A percentile compares a stretch with the other conserved stretches of the same genome.
Evolutionary conservation across 2,329 filamentous ascomycete species (phyloP).

Genomic region (Clonostachys chloroleuca): DNA sequence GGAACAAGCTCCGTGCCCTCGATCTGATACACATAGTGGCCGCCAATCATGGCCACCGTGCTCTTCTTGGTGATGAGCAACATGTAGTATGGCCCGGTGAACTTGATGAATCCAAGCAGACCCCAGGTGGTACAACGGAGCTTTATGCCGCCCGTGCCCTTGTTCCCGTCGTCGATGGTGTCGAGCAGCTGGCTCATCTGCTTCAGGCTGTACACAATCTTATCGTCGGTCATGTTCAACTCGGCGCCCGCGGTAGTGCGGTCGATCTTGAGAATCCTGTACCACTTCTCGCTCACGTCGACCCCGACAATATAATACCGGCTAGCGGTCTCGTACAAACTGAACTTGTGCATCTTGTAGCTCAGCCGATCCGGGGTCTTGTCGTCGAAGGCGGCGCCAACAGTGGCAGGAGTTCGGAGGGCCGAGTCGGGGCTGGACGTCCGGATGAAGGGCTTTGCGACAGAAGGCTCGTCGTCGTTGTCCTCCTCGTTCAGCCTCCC

Average conservation of each 20-base stretch:
- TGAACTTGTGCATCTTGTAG: constrained; percentile 89
- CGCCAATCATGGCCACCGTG: constrained; percentile 92
- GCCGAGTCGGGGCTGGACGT: constrained; percentile 45
- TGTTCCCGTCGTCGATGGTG: constrained; percentile 93
- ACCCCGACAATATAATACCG: constrained; percentile 93
- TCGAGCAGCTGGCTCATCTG: constrained; percentile 93
- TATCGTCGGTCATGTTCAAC: constrained; percentile 85
- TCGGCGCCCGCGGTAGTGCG: constrained; percentile 74
- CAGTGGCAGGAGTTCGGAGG: constrained; percentile 3
- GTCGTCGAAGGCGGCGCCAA: constrained; percentile 17
- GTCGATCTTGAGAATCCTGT: constrained; percentile 92
- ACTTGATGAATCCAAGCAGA: constrained; percentile 88
- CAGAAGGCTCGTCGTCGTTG: constrained; percentile 53
- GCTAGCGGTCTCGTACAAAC: constrained; percentile 91
- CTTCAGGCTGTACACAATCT: constrained; percentile 86
- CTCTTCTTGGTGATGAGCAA: constrained; percentile 92
- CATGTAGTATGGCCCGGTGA: constrained; percentile 97
- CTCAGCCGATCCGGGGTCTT: constrained; percentile 29
- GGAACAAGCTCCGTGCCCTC: constrained; percentile 91
- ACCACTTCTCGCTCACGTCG: constrained; percentile 83
- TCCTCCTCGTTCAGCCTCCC: constrained; percentile 34
- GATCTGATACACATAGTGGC: constrained; percentile 93
- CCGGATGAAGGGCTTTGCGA: constrained; percentile 53
- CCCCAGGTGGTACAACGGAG: constrained; percentile 91
- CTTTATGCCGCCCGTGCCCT: constrained; percentile 82